Percentiles rank a stretch among this genome's conserved stretches.
These are phyloP conservation scores for Berkeleyomyces rouxiae DNA, from an alignment of 2,329 filamentous ascomycete genomes.

Conservation along the genomic window DNA sequence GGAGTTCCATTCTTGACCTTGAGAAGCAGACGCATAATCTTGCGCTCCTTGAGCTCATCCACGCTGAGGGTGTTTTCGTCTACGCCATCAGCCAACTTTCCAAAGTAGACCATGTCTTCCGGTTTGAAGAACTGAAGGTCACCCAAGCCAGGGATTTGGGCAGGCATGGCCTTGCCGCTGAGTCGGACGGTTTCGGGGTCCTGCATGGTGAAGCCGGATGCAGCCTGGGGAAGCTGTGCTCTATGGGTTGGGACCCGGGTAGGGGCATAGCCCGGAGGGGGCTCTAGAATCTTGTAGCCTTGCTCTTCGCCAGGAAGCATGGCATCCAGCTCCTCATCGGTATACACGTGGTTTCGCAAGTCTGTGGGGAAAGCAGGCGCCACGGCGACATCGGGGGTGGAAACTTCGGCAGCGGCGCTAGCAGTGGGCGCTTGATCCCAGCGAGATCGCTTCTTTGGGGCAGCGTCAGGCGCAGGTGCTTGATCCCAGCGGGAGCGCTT, in stretches of 20 bases:
- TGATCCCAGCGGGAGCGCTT: constrained; percentile 84
- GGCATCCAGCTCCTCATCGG: constrained; percentile 84
- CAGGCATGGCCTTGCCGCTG: constrained; percentile 79
- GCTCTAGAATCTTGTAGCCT: constrained; percentile 81
- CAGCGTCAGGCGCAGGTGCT: constrained; percentile 45
- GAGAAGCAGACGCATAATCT: constrained; percentile 90
- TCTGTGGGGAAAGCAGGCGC: constrained; percentile 74
- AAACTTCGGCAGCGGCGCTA: constrained; percentile 55
- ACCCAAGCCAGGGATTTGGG: constrained; percentile 87
- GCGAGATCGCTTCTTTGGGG: constrained; percentile 59
- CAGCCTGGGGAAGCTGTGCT: constrained; percentile 45
- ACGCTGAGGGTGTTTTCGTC: constrained; percentile 86
- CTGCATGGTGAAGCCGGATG: constrained; percentile 90
- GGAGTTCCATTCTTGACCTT: constrained; percentile 99
- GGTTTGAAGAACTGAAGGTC: constrained; percentile 97
- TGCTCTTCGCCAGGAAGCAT: constrained; percentile 78
- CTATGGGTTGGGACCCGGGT: constrained; percentile 62
- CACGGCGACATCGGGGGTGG: constrained; percentile 49
- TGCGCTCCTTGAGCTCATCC: constrained; percentile 91
- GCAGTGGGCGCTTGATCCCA: constrained; percentile 85
- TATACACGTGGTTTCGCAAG: constrained; percentile 64
- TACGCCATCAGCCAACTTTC: constrained; percentile 84
- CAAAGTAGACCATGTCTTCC: constrained; percentile 97
- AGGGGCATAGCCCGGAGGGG: constrained; percentile 82
- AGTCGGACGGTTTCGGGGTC: constrained; percentile 72